Evolutionary conservation across 2,329 filamentous ascomycete genomes (phyloP).

Genomic region (Orbilia oligospora): DNA sequence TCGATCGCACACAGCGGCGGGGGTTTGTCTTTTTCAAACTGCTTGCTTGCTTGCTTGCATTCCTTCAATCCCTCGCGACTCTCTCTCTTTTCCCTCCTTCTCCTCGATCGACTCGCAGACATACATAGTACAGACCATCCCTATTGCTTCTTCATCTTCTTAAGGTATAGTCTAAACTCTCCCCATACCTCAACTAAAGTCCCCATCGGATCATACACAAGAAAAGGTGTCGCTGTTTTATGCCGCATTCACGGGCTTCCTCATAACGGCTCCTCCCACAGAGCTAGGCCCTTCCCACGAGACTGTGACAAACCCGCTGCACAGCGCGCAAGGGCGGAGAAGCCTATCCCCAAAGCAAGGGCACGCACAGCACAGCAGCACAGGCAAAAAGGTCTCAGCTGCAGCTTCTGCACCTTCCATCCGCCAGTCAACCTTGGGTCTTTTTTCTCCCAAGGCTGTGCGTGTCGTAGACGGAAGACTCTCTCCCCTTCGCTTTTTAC

Average conservation of each 20-base stretch:
- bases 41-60: constrained; percentile 10
- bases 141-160: not conserved
- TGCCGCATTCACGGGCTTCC: constrained; percentile 2
- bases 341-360: constrained; percentile 42
- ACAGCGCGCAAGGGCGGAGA: constrained; percentile 53
- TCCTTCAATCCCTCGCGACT: constrained; percentile 13
- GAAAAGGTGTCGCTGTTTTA: constrained; percentile 1
- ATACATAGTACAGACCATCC: not conserved
- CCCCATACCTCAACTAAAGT: not conserved
- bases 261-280: constrained; percentile 10
- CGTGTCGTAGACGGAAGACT: constrained; percentile 8
- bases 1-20: constrained; percentile 18
- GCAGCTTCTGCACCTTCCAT: constrained; percentile 42
- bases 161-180: constrained; percentile 24
- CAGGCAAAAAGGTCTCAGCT: constrained; percentile 23
- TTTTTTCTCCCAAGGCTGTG: not conserved
- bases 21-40: not conserved
- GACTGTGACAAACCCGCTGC: constrained; percentile 48
- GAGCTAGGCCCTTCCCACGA: constrained; percentile 27
- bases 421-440: constrained; percentile 16
- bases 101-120: constrained; percentile 2
- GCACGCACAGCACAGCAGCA: not conserved
- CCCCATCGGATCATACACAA: not conserved
- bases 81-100: constrained; percentile 2
- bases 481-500: not conserved